Evolutionary conservation across 371 early-diverging fungal species (phyloP).

Genomic region (Basidiobolus meristosporus): DNA sequence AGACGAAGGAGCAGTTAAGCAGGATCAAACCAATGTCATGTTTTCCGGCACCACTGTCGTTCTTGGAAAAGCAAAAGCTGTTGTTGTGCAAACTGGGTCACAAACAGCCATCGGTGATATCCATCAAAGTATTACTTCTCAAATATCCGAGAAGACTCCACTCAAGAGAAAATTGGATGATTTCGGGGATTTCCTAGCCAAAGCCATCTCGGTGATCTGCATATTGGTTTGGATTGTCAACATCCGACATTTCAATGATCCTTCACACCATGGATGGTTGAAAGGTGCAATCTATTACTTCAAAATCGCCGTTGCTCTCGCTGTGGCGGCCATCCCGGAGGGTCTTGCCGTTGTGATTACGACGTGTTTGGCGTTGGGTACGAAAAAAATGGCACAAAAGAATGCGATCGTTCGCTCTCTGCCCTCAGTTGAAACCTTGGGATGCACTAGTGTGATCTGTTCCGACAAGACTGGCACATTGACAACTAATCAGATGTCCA

Average conservation of each 20-base stretch:
- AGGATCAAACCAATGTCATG: constrained; percentile 86
- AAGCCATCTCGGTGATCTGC: constrained; percentile 78
- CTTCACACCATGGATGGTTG: constrained; percentile 75
- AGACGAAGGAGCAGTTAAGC: constrained; percentile 66
- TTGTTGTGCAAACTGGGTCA: constrained; percentile 76
- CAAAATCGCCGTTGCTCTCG: constrained; percentile 95
- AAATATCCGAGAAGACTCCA: constrained; percentile 83
- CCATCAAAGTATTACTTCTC: constrained; percentile 67
- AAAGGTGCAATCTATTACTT: constrained; percentile 84
- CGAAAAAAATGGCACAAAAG: constrained; percentile 89
- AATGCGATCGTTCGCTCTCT: constrained; percentile 91
- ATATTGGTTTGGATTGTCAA: constrained; percentile 93
- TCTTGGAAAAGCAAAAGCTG: constrained; percentile 73
- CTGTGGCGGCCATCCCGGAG: constrained; percentile 98
- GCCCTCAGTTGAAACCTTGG: constrained; percentile 89
- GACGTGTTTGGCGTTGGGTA: constrained; percentile 89
- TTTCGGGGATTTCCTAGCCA: constrained; percentile 90
- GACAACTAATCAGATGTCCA: constrained; percentile 94
- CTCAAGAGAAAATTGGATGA: constrained; percentile 87
- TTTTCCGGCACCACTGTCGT: constrained; percentile 93
- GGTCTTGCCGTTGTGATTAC: constrained; percentile 95
- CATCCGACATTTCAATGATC: constrained; percentile 84
- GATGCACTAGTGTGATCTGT: constrained; percentile 92
- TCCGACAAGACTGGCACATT: constrained; percentile 98
- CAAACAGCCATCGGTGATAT: constrained; percentile 88